Base-by-base conservation (phyloP, 805 yeast species). In the Sugiyamaella americana region DNA sequence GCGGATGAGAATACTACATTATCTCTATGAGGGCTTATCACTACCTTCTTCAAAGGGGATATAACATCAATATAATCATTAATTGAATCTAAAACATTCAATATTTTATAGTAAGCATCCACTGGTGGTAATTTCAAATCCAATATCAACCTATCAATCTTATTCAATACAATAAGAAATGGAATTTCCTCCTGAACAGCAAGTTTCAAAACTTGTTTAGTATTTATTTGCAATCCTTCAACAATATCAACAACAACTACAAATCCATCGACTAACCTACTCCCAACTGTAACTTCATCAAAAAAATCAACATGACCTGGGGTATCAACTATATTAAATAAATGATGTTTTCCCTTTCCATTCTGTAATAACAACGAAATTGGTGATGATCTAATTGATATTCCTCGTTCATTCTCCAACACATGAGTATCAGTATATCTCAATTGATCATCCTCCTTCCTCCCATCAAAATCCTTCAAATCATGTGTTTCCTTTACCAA, bases 261-360 rank as follows among this genome's bases (percentile, higher is more conserved):
- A 0, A 77, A 78, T 1, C 82, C 78, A 52, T 93, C 97, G 0
- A 75, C 74, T 0, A 81, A 68, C 19, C 76, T 62, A 6, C 80
- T 62, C 0, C 84, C 74, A 0, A 76, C 72, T 0, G 78, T 72
- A 3, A 78, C 65, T 55, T 93, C 97, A 59, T 87, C 96, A 23
- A 71, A 66, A 58, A 93, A 93, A 58, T 87, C 82, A 0, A 77
- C 75, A 63, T 93, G 98, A 0, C 99, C 99, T 0, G 99, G 99
- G 0, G 95, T 71, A 58, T 94, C 99, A 0, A 87, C 53, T 0
- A 89, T 51, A 57, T 84, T 86, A 18, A 81, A 56, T 0, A 78
- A 76, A 16, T 68, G 64, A 0, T 95, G 81, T 51, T 75, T 77
- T 1, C 71, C 75, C 13, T 65, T 65, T 23, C 76, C 51, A 58